Evolutionary conservation across 805 yeast genomes (phyloP), one percentile per base, ranked within the genome.

Genomic region (Alloascoidea africana): DNA sequence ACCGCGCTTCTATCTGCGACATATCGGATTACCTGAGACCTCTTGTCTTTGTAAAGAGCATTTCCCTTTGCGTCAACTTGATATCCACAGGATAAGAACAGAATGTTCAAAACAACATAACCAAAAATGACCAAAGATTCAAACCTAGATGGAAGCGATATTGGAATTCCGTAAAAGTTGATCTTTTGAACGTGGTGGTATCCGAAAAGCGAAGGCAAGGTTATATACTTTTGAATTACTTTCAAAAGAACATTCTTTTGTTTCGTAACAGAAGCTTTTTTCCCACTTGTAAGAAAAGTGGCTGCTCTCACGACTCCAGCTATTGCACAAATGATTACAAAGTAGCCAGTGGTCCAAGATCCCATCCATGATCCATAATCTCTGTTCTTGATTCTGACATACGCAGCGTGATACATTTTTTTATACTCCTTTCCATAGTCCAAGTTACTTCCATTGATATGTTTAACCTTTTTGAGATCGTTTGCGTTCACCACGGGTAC

Each of bases 1-100:
- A 74, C 62, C 2, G 74, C 80, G 1, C 74, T 46, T 46, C 83
- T 59, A 45, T 72, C 91, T 3, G 69, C 67, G 36, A 56, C 45
- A 42, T 54, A 63, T 17, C 70, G 52, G 45, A 60, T 46, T 44
- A 62, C 49, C 8, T 68, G 66, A 23, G 46, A 44, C 37, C 47
- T 38, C 27, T 54, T 58, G 0, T 55, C 39, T 0, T 43, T 44
- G 40, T 56, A 68, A 1, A 67, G 48, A 4, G 68, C 62, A 41
- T 63, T 59, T 2, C 49, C 58, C 3, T 47, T 48, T 30, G 50
- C 48, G 44, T 54, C 44, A 30, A 49, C 47, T 4, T 47, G 43
- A 44, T 58, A 55, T 2, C 55, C 58, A 4, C 50, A 35, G 36
- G 44, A 19, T 51, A 46, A 45, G 41, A 57, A 54, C 2, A 58